Base-by-base conservation (phyloP, 2,329 filamentous ascomycete species). In the Cladosporium sp. region DNA sequence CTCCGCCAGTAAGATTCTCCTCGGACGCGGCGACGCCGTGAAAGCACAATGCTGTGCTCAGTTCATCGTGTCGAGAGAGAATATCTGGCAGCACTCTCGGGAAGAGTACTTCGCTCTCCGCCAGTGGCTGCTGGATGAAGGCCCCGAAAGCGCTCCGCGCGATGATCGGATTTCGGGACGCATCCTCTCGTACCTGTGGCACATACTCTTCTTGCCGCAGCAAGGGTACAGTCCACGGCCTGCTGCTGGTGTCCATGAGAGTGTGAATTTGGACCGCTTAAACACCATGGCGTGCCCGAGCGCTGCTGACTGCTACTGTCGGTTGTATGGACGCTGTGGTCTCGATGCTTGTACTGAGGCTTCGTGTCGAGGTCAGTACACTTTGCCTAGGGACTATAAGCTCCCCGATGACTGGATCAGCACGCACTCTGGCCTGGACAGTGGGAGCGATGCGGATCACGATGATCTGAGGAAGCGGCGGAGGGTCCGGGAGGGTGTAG, bases 81-180 rank as follows among this genome's bases (percentile, higher is more conserved):
- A 79, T 21, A 79, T 86, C 21, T 80, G 78, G 73, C 79, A 81
- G 65, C 82, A 85, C 72, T 78, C 79, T 0, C 76, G 78, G 0
- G 81, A 81, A 13, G 82, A 85, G 68, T 85, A 86, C 69, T 70
- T 83, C 16, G 83, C 71, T 26, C 59, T 86, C 61, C 76, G 84
- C 43, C 80, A 85, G 67, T 87, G 85, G 85, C 73, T 87, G 36
- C 73, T 83, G 8, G 81, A 83, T 70, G 79, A 66, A 3, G 66
- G 68, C 26, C 60, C 59, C 2, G 32, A 51, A 10, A 64, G 62
- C 13, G 71, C 80, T 28, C 80, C 79, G 8, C 65, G 66, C 1
- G 80, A 82, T 70, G 81, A 83, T 62, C 72, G 73, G 26, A 63
- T 71, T n/a, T 66, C 71, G 3, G 75, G 82, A 0, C 73, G 82